phyloP scores from a whole-genome alignment of 179 eudicot genomes.

The Actinidia arguta region DNA sequence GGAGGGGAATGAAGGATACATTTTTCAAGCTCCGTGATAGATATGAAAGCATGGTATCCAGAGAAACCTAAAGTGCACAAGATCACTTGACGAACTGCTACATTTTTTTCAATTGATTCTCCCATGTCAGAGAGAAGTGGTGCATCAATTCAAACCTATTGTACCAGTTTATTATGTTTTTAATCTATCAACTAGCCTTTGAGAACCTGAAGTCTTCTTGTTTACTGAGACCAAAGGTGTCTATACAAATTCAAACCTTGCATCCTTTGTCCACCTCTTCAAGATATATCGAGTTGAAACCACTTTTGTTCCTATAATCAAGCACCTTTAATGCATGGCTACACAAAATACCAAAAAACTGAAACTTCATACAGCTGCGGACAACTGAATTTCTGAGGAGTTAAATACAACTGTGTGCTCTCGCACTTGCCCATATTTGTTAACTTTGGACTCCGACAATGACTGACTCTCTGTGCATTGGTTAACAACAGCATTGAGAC shows the following conservation, averaged over 20 bases:
- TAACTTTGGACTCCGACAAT: constrained; percentile 27
- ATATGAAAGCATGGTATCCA: not conserved
- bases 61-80: not conserved
- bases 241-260: constrained; percentile 17
- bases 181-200: not conserved
- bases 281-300: constrained; percentile 25
- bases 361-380: constrained; percentile 32
- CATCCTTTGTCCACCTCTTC: constrained; percentile 34
- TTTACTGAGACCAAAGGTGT: not conserved
- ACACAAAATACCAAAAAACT: constrained; percentile 34
- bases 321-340: constrained; percentile 37
- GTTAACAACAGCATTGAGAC: constrained; percentile 24
- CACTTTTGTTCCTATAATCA: constrained; percentile 32
- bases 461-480: constrained; percentile 20
- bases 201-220: not conserved
- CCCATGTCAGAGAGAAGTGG: not conserved
- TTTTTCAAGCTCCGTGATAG: constrained; percentile 10
- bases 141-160: not conserved
- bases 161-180: not conserved
- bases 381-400: constrained; percentile 24
- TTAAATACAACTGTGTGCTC: constrained; percentile 25
- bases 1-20: no score
- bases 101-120: not conserved
- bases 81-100: not conserved
- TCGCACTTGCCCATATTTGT: constrained; percentile 12